These are phyloP conservation scores for Nepenthes mirabilis DNA, from an alignment of 148 eudicot species.

Conservation along the genomic window DNA sequence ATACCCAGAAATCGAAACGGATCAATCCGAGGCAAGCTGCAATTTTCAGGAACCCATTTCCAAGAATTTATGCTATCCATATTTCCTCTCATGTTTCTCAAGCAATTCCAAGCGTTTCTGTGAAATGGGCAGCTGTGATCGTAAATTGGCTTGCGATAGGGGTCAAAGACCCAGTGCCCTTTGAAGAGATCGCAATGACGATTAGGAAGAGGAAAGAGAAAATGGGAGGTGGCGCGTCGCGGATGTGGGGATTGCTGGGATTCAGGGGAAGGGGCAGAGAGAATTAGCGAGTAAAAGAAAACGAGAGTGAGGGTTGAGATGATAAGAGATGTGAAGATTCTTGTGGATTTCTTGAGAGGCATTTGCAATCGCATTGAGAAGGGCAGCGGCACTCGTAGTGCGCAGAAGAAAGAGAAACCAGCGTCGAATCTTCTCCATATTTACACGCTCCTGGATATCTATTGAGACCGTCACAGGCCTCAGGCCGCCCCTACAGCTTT, in stretches of 20 bases:
- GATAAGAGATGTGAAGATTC: slow-evolving; percentile 28
- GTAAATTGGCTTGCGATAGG: slow-evolving; percentile 52
- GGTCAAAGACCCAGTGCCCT: slow-evolving; percentile 57
- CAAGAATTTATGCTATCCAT: slow-evolving; percentile 69
- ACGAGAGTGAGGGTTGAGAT: slow-evolving; percentile 30
- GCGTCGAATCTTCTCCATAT: too few relatives aligned
- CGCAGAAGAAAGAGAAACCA: too few relatives aligned
- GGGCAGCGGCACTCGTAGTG: too few relatives aligned
- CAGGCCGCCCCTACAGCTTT: too few relatives aligned
- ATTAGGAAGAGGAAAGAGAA: background rate
- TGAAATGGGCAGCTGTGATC: slow-evolving; percentile 76
- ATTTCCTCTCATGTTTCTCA: slow-evolving; percentile 43
- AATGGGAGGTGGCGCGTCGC: slow-evolving; percentile 10
- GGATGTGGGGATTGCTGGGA: background rate
- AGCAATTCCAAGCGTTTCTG: slow-evolving; percentile 84
- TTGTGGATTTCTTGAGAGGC: slow-evolving; percentile 36
- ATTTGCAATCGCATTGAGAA: slow-evolving; percentile 10
- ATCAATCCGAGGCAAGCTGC: slow-evolving; percentile 47
- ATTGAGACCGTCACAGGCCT: too few relatives aligned
- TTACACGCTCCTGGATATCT: too few relatives aligned
- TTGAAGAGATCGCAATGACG: slow-evolving; percentile 47
- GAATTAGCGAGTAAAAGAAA: slow-evolving; percentile 40
- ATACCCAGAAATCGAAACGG: slow-evolving; percentile 45
- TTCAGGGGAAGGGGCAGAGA: slow-evolving; percentile 20
- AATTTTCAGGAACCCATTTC: slow-evolving; percentile 75